phyloP scores from a whole-genome alignment of 2,329 filamentous ascomycete species.

The Herpotrichia juniperi region DNA sequence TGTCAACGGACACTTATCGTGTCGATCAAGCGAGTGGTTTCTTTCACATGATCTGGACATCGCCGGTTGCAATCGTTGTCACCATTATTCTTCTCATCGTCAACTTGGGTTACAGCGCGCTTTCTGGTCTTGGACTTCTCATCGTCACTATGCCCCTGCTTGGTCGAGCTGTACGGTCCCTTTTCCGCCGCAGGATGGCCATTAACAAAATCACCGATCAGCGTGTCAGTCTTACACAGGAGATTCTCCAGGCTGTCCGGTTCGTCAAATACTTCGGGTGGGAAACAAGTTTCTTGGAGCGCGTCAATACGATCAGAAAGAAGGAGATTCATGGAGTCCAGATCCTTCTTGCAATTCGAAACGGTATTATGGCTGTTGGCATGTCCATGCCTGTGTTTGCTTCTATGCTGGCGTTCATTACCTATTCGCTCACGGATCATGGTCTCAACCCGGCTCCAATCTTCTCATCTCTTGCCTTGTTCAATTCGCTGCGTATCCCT shows the following conservation, averaged over 20 bases:
- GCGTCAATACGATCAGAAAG: constrained; percentile 74
- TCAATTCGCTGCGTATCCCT: constrained; percentile 89
- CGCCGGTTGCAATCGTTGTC: constrained; percentile 77
- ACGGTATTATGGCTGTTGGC: constrained; percentile 82
- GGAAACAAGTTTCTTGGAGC: constrained; percentile 84
- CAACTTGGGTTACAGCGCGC: constrained; percentile 87
- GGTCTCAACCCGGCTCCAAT: constrained; percentile 74
- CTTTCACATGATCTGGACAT: constrained; percentile 91
- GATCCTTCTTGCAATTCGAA: constrained; percentile 79
- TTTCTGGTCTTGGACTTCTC: constrained; percentile 85
- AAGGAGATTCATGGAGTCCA: constrained; percentile 86
- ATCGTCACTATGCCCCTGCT: constrained; percentile 79
- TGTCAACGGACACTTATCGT: constrained; percentile 95
- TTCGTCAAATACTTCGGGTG: constrained; percentile 98
- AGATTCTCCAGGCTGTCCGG: constrained; percentile 86
- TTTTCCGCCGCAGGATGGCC: constrained; percentile 74
- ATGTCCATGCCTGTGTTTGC: constrained; percentile 91
- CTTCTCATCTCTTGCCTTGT: constrained; percentile 92
- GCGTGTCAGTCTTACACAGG: constrained; percentile 87
- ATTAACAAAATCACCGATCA: constrained; percentile 97
- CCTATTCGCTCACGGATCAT: constrained; percentile 69
- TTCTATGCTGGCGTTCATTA: constrained; percentile 94
- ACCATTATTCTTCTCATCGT: constrained; percentile 81
- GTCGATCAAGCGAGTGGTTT: constrained; percentile 86
- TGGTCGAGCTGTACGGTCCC: constrained; percentile 74